Evolutionary conservation across 2,329 filamentous ascomycete genomes (phyloP), one percentile per base, ranked within the genome.

Genomic region (Xylariaceae sp.): DNA sequence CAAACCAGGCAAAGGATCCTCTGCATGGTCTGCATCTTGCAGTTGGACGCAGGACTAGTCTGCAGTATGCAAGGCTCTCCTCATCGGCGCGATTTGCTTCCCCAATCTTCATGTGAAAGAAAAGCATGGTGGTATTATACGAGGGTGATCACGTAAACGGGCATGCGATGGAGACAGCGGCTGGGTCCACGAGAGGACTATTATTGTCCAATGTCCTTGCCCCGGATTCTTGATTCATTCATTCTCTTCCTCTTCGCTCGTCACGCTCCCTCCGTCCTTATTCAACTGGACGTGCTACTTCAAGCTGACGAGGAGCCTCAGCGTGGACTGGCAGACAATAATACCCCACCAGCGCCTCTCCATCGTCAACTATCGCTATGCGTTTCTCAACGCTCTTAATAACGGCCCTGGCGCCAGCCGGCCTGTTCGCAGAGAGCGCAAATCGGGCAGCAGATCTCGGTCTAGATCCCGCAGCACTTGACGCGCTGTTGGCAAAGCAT

Each of bases 401-500:
- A 19, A 65, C 71, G 54, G 69, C 72, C 31, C 44, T 77, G 53
- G 65, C 68, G 56, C 74, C 75, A 11, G 63, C 68, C 48, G 65
- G 70, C 60, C 62, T 76, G 34, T 58, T 74, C 37, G 71, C 73
- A 21, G 65, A 69, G 6, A 62, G 48, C 34, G 37, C 60, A 26
- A 58, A 65, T 24, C 45, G 47, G 54, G 64, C 66, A 6, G 68
- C 70, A 19, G 75, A 76, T 47, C 52, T 75, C 11, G 70, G 76
- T 16, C 19, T 63, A 1, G 61, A 63, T 48, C 40, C 58, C 24
- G 54, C 61, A 28, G 51, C 46, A 6, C 73, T 79, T 19, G 75
- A 76, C 19, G 75, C 74, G 40, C 64, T 76, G 40, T 65, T 79
- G 36, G 73, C 73, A 39, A 79, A 73, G 64, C 76, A 79, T 64